Conservation (phyloP, 208 protist species). For the Acanthamoeba royreba region DNA sequence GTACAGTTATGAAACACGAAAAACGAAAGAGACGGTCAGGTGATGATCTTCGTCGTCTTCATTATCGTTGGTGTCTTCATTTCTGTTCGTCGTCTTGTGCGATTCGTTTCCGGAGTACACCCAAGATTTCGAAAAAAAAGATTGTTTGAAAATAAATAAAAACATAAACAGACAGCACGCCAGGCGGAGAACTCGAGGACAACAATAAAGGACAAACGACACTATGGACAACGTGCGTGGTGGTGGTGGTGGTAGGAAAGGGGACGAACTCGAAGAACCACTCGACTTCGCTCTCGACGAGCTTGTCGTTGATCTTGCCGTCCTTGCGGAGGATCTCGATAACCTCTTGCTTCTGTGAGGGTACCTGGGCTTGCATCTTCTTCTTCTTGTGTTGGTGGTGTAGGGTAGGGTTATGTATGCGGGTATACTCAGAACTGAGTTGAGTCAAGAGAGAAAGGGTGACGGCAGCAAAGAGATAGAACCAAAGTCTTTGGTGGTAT, state of each 20-base stretch:
- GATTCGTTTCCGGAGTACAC: no score
- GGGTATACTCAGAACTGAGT: no score
- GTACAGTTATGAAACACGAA: background rate
- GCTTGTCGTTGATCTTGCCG: slow-evolving; percentile 28
- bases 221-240: background rate
- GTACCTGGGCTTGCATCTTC: no score
- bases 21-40: background rate
- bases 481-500: no score
- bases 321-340: slow-evolving; percentile 14
- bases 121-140: no score
- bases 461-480: no score
- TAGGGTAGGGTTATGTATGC: no score
- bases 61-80: background rate
- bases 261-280: slow-evolving; percentile 55
- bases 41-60: background rate
- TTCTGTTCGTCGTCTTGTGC: no score
- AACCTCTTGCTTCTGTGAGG: slow-evolving; percentile 32
- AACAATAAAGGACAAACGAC: no score
- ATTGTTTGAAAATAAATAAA: background rate
- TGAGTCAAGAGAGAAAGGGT: no score
- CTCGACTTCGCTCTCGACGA: slow-evolving; percentile 56
- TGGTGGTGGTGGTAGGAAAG: background rate
- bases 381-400: no score
- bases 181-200: background rate
- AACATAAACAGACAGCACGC: background rate